Base-by-base conservation (phyloP, 805 yeast species). In the Candida ortonii region DNA sequence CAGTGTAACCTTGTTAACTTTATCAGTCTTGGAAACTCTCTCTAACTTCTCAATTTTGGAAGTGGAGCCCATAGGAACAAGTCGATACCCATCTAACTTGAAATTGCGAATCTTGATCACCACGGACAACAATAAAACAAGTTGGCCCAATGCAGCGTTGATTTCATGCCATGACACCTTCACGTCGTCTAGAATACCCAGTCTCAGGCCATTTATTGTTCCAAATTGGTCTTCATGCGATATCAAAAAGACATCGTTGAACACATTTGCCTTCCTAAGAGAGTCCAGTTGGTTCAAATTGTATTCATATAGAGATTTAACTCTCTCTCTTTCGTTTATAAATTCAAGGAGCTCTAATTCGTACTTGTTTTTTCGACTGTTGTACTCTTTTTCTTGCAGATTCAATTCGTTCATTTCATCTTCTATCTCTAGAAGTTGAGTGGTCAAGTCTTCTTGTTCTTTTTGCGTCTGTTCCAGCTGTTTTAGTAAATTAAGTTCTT, bases 131-230 rank as follows among this genome's bases (percentile, higher is more conserved):
- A 90, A 59, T 9, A 87, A 61, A 2, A 85, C 73, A 2, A 89
- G 63, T 46, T 89, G 96, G 0, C 97, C 97, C 49, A 89, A 61
- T 0, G 95, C 96, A 2, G 94, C 93, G 53, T 88, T 89, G 26
- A 87, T 80, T 49, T 89, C 97, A 35, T 85, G 76, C 95, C 95
- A 87, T 2, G 94, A 82, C 0, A 89, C 84, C 40, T 70, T 73
- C 34, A 64, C 59, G 6, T 68, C 72, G 25, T 73, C 76, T 30
- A 76, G 57, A 10, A 78, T 67, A 0, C 97, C 97, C n/a, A 90
- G 56, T 37, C 96, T 62, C 16, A 86, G 67, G 0, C 89, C 90
- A 59, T 89, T 89, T 20, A 89, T 90, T 1, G 93, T 81, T 0
- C 94, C 96, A 61, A 84, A 86, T 21, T 76, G 75, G 5, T 90